phyloP scores from a whole-genome alignment of 2,329 filamentous ascomycete species.

The Paracoccidioides lutzii region DNA sequence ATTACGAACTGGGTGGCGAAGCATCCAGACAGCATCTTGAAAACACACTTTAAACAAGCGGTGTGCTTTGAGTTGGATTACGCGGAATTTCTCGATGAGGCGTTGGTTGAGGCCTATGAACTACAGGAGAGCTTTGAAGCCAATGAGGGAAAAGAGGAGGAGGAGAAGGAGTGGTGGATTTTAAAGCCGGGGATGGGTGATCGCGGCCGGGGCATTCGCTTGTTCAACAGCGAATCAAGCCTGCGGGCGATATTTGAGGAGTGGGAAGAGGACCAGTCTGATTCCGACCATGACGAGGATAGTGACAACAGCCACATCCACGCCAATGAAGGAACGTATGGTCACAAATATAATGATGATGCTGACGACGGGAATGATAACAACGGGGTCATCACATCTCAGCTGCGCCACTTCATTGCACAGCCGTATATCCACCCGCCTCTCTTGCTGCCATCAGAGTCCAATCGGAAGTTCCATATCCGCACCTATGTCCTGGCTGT shows the following conservation, averaged over 20 bases:
- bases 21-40: constrained; percentile 57
- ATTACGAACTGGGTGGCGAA: constrained; percentile 78
- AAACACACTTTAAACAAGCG: constrained; percentile 57
- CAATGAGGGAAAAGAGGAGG: constrained; percentile 54
- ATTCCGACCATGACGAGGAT: constrained; percentile 53
- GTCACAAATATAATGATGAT: constrained; percentile 19
- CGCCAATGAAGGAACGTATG: constrained; percentile 18
- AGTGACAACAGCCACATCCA: constrained; percentile 30
- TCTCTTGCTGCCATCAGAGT: constrained; percentile 53
- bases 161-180: constrained; percentile 80
- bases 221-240: constrained; percentile 77
- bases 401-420: constrained; percentile 88
- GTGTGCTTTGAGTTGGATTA: constrained; percentile 93
- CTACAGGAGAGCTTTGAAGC: constrained; percentile 61
- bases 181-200: constrained; percentile 97
- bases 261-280: constrained; percentile 62
- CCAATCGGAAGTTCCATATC: constrained; percentile 81
- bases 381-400: constrained; percentile 62
- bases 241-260: constrained; percentile 79
- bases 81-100: constrained; percentile 90
- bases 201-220: constrained; percentile 76
- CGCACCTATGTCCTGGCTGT: constrained; percentile 77
- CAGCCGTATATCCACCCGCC: constrained; percentile 91
- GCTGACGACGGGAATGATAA: constrained; percentile 24
- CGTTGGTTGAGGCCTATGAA: constrained; percentile 80